A percentile compares a stretch with the other conserved stretches of the same genome.
phyloP scores from a whole-genome alignment of 2,329 filamentous ascomycete genomes.

The Cryphonectria radicalis region DNA sequence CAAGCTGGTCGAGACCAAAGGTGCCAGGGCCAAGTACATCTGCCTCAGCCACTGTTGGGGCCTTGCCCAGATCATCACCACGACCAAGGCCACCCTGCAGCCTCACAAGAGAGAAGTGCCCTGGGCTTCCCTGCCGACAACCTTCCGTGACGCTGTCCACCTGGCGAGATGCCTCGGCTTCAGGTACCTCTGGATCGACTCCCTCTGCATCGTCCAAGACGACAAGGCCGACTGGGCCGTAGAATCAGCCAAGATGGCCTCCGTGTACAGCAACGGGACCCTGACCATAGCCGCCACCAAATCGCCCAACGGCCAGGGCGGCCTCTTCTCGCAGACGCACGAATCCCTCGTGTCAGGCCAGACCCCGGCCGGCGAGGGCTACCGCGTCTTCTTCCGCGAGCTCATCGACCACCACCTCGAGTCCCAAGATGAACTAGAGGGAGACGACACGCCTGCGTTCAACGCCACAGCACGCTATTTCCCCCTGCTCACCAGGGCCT shows the following conservation, averaged over 20 bases:
- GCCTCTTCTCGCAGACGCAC: slow-evolving; percentile 4
- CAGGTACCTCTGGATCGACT: slow-evolving; percentile 17
- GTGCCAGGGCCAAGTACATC: neutral
- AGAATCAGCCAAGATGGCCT: slow-evolving; percentile 24
- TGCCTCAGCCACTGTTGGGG: slow-evolving; percentile 22
- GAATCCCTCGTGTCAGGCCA: neutral
- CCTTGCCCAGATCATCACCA: slow-evolving; percentile 3
- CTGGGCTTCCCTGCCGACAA: slow-evolving; percentile 2
- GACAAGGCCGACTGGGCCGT: slow-evolving; percentile 21
- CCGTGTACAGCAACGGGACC: slow-evolving; percentile 19
- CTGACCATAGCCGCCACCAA: slow-evolving; percentile 22
- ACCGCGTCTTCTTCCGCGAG: slow-evolving; percentile 3
- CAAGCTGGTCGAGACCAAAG: neutral
- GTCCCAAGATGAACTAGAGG: neutral
- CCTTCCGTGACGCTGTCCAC: slow-evolving; percentile 5
- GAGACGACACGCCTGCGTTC: neutral
- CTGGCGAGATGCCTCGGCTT: slow-evolving; percentile 10
- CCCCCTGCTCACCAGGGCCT: slow-evolving; percentile 14
- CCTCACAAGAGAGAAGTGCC: neutral
- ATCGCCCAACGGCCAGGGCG: neutral
- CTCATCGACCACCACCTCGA: slow-evolving; percentile 3
- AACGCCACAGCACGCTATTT: neutral
- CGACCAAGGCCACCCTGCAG: neutral
- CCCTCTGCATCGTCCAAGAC: slow-evolving; percentile 28
- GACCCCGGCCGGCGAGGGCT: neutral